Evolutionary conservation across 352 stramenopile species (phyloP).

Genomic region (Saprolegnia diclina): DNA sequence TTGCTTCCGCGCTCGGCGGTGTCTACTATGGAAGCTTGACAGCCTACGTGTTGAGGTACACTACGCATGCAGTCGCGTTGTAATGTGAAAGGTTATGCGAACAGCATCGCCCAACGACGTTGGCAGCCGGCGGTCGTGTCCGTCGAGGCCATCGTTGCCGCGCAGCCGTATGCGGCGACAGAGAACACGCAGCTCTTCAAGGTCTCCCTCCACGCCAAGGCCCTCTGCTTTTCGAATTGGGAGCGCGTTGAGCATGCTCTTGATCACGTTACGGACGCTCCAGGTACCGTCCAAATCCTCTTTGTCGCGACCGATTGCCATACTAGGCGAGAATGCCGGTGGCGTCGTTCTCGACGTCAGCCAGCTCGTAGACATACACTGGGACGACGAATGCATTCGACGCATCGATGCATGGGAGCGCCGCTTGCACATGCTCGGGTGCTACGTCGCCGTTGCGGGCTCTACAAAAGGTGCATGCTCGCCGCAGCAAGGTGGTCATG

Average conservation of each 20-base stretch:
- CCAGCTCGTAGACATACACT: background rate
- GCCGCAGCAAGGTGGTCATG: background rate
- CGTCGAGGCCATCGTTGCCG: background rate
- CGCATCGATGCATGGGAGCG: background rate
- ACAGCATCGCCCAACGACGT: background rate
- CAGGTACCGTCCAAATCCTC: background rate
- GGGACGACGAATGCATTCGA: constrained; percentile 1
- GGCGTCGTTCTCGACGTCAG: background rate
- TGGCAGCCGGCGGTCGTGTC: background rate
- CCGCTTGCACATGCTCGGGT: background rate
- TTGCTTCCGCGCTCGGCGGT: background rate
- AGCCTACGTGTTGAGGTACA: background rate
- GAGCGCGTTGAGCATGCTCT: background rate
- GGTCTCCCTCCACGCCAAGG: background rate
- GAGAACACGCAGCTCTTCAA: background rate
- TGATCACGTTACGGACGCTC: background rate
- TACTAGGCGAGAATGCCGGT: no score
- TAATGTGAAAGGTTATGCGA: no score
- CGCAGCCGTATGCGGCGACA: no score
- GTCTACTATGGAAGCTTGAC: background rate
- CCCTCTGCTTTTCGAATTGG: constrained; percentile 19
- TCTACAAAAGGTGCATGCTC: background rate
- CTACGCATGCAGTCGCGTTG: background rate
- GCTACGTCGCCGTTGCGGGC: background rate
- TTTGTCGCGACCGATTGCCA: no score